Evolutionary conservation across 2,329 filamentous ascomycete species (phyloP).

Genomic region (Stemphylium vesicarium): DNA sequence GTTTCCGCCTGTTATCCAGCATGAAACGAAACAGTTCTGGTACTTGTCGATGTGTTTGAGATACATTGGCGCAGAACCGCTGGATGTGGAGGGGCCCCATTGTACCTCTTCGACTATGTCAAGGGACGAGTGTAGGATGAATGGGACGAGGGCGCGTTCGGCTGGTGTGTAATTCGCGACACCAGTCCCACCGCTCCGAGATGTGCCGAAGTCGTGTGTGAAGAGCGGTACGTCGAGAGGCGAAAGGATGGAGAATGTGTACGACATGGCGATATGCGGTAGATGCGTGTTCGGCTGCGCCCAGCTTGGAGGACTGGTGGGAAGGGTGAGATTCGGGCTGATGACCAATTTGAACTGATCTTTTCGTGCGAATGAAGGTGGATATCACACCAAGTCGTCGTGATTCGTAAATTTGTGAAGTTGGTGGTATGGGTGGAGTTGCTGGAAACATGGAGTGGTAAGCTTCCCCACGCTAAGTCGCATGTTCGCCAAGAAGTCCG

Average conservation of each 20-base stretch:
- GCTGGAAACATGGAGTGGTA: constrained; percentile 2
- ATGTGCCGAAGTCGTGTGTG: constrained; percentile 95
- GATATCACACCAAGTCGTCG: not conserved
- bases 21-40: constrained; percentile 93
- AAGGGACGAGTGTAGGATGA: constrained; percentile 91
- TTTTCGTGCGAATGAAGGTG: no score
- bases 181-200: constrained; percentile 93
- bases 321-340: no score
- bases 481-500: constrained; percentile 40
- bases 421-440: not conserved
- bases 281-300: not conserved
- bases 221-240: constrained; percentile 96
- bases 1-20: constrained; percentile 91
- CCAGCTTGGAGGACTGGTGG: not conserved
- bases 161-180: constrained; percentile 86
- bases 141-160: constrained; percentile 93
- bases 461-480: constrained; percentile 35
- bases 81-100: constrained; percentile 66
- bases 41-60: constrained; percentile 97
- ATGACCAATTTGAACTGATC: no score
- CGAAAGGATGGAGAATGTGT: constrained; percentile 97
- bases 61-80: constrained; percentile 66
- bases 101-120: constrained; percentile 97
- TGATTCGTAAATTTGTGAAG: constrained; percentile 3
- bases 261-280: constrained; percentile 71